Base-by-base conservation (phyloP, 2,329 filamentous ascomycete species). In the Diplodia seriata region DNA sequence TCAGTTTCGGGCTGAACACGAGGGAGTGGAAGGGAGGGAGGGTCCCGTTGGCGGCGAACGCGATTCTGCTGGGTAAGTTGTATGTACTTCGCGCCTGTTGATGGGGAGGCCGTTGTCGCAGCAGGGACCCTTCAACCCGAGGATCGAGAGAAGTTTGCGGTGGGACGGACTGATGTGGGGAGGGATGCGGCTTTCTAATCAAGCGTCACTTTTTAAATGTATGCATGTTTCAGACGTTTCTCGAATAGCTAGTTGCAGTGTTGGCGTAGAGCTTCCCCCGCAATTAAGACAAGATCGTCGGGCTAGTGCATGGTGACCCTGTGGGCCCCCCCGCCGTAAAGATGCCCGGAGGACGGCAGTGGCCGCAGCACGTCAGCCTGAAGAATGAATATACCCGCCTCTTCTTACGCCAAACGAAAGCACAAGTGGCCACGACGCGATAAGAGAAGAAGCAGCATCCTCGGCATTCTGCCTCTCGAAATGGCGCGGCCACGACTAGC, bases 1-100 rank as follows among this genome's bases (percentile, higher is more conserved):
- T 83, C 3, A 77, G 80, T 0, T 83, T 76, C 68, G 81, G 81
- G 0, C 68, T 83, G 26, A 83, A 83, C 53, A 81, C 80, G 1
- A 73, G 73, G 8, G 73, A 81, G 31, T 83, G 81, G 81, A 77
- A 78, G 57, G 79, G 81, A 4, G 81, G 81, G 66, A 72, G 76
- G 38, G 76, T 83, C 12, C 81, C 81, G 15, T 72, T 83, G 62
- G 77, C 74, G 0, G 79, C 83, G 0, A 83, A 81, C 14, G 77
- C 76, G 4, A 68, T 71, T 2, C 50, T 77, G 36, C 68, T 78
- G 15, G 70, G 70, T 72, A 66, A 53, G 71, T 68, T 68, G 68
- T 66, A 33, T 29, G 33, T 9, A 33, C 31, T 8, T 33, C 8
- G 31, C n/a, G 26, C 26, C 14, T 18, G 7, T 43, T 6, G 23